These are phyloP conservation scores for Capsicum pubescens DNA, from an alignment of 257 asterid genomes.

Conservation along the genomic window DNA sequence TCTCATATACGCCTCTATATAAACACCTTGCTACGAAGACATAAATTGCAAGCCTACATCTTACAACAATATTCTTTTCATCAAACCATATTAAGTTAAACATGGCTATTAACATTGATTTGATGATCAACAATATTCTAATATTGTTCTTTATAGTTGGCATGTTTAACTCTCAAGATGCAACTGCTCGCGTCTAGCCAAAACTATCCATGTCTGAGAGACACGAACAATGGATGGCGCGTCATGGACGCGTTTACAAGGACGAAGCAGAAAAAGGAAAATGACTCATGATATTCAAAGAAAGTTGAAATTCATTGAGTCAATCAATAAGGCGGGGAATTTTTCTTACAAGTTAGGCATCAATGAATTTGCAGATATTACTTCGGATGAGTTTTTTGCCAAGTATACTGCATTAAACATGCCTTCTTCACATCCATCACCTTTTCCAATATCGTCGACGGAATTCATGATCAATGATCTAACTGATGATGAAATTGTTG, in stretches of 20 bases:
- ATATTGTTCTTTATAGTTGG: constrained; percentile 24
- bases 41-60: not conserved
- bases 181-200: constrained; percentile 16
- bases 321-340: constrained; percentile 39
- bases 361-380: constrained; percentile 53
- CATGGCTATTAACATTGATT: not conserved
- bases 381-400: constrained; percentile 41
- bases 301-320: constrained; percentile 44
- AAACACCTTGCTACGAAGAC: not conserved
- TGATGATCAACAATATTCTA: not conserved
- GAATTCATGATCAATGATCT: constrained; percentile 29
- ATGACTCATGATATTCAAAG: constrained; percentile 46
- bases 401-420: constrained; percentile 29
- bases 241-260: constrained; percentile 39
- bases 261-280: constrained; percentile 40
- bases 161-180: not conserved
- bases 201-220: constrained; percentile 26
- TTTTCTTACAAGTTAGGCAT: constrained; percentile 42
- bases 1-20: constrained; percentile 4
- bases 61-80: not conserved
- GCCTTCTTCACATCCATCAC: not conserved
- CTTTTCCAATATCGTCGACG: not conserved
- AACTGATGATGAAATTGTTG: not conserved
- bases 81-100: not conserved
- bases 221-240: constrained; percentile 48